Evolutionary conservation across 1,139 yeast genomes (phyloP), one percentile per base, ranked within the genome.

Genomic region (Hansenula anomala): DNA sequence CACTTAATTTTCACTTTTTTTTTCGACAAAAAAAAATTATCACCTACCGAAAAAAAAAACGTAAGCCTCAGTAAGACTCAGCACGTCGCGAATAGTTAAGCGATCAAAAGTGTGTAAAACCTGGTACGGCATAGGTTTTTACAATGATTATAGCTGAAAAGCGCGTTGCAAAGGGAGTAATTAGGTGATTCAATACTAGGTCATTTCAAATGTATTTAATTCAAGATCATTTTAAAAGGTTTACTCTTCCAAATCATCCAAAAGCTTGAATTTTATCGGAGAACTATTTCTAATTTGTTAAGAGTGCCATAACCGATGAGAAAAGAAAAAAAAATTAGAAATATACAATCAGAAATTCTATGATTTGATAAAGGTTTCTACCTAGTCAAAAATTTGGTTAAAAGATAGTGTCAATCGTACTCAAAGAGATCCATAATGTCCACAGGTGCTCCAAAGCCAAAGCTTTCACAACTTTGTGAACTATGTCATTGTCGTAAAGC

Each of bases 401-500:
- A 20, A 20, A 20, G 23, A 20, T 20, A 20, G n/a, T n/a, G n/a
- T n/a, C n/a, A n/a, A n/a, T n/a, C n/a, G n/a, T n/a, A n/a, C n/a
- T n/a, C n/a, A n/a, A n/a, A n/a, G 22, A 20, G 22, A 20, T 20
- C 22, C 22, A n/a, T n/a, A n/a, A n/a, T n/a, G n/a, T 31, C 34
- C 6, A 17, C 28, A 8, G n/a, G n/a, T n/a, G 23, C 16, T 7
- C 23, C 34, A 4, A 33, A 30, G 12, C 56, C 55, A 22, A 78
- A 76, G 54, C 61, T 73, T 0, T 51, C 66, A 3, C 69, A 66
- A 46, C 63, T 77, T 18, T 92, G 98, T 63, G 96, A 89, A 61
- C 72, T 88, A n/a, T 92, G 98, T 58, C 83, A 79, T 49, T 73
- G 77, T 20, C 73, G 92, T 39, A 85, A 87, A 56, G 96, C 97